phyloP scores from a whole-genome alignment of 2,329 filamentous ascomycete species.

The Pestalotiopsis sp. region DNA sequence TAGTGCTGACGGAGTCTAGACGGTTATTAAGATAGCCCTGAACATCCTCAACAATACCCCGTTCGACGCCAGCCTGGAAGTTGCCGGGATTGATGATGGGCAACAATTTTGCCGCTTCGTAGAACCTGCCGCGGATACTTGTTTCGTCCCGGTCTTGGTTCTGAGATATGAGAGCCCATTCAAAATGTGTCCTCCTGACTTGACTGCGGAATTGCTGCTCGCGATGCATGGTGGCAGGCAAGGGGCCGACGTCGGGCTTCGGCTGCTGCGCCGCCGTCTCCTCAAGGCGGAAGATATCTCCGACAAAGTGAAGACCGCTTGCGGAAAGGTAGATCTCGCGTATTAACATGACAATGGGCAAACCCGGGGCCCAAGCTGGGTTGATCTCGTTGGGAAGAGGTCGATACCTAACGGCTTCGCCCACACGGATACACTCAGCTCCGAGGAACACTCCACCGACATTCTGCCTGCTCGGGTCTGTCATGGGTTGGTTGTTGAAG shows the following conservation, averaged over 20 bases:
- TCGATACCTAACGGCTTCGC: slow-evolving; percentile 52
- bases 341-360: slow-evolving; percentile 38
- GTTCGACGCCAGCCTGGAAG: slow-evolving; percentile 39
- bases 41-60: slow-evolving; percentile 45
- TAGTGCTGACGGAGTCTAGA: slow-evolving; percentile 46
- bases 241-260: slow-evolving; percentile 10
- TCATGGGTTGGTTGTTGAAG: slow-evolving; percentile 42
- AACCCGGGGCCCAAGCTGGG: slow-evolving; percentile 31
- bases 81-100: slow-evolving; percentile 47
- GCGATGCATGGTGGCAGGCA: slow-evolving; percentile 27
- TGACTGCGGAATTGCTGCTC: slow-evolving; percentile 34
- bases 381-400: slow-evolving; percentile 41
- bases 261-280: slow-evolving; percentile 20
- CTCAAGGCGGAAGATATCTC: slow-evolving; percentile 31
- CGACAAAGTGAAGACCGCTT: slow-evolving; percentile 26
- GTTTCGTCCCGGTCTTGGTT: slow-evolving; percentile 39
- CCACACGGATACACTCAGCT: slow-evolving; percentile 50
- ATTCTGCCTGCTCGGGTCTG: slow-evolving; percentile 32
- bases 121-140: slow-evolving; percentile 58
- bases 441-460: slow-evolving; percentile 55
- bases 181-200: slow-evolving; percentile 29
- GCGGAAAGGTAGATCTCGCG: slow-evolving; percentile 37
- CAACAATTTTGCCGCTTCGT: slow-evolving; percentile 57
- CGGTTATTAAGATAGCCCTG: slow-evolving; percentile 57
- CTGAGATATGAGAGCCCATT: slow-evolving; percentile 33